phyloP scores from a whole-genome alignment of 169 alveolate genomes.

The Plasmodium adleri region DNA sequence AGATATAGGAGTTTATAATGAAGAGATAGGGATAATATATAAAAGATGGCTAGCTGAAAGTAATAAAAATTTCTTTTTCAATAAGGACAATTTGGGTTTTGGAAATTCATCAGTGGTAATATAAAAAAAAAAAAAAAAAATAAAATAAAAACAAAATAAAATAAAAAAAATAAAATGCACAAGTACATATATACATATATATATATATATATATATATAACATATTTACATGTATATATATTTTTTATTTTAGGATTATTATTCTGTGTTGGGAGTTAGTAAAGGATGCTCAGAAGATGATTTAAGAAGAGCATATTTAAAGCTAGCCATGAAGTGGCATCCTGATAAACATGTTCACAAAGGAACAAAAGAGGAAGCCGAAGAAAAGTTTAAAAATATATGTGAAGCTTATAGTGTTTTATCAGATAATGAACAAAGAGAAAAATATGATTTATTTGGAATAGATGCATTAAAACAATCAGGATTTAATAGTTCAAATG shows the following conservation, averaged over 20 bases:
- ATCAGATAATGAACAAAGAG: slow-evolving; percentile 95
- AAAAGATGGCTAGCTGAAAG: too few species aligned
- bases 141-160: too few species aligned
- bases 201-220: too few species aligned
- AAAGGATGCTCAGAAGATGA: slow-evolving; percentile 88
- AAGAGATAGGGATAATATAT: too few species aligned
- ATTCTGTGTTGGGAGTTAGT: slow-evolving; percentile 83
- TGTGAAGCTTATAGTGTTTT: slow-evolving; percentile 96
- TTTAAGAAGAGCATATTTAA: slow-evolving; percentile 93
- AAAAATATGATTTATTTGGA: slow-evolving; percentile 95
- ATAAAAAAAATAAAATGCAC: too few species aligned
- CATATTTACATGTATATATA: too few species aligned
- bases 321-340: slow-evolving; percentile 94
- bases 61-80: too few species aligned
- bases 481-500: slow-evolving; percentile 64
- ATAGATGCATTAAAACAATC: slow-evolving; percentile 96
- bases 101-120: too few species aligned
- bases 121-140: too few species aligned
- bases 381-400: slow-evolving; percentile 93
- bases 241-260: slow-evolving; percentile 76
- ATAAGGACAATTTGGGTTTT: too few species aligned
- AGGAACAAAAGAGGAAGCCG: slow-evolving; percentile 84
- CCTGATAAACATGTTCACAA: slow-evolving; percentile 97
- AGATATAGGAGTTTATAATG: too few species aligned
- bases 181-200: too few species aligned